Percentiles rank a stretch among this genome's conserved stretches.
These are phyloP conservation scores for Macrophomina tecta DNA, from an alignment of 2,329 filamentous ascomycete species.

Conservation along the genomic window DNA sequence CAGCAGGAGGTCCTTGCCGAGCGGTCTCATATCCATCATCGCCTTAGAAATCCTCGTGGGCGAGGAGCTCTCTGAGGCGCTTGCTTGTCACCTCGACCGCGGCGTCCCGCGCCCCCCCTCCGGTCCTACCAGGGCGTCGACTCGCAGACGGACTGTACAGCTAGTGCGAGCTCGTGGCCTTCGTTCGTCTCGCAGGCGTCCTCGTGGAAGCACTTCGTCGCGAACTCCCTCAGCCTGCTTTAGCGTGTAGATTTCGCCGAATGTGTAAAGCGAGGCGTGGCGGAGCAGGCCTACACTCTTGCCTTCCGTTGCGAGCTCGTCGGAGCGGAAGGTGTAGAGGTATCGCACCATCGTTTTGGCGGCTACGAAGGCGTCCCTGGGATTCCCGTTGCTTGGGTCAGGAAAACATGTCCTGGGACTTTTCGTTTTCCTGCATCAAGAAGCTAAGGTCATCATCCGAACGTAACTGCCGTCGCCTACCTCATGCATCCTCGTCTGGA, in stretches of 20 bases:
- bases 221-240: background rate
- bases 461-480: too few relatives aligned
- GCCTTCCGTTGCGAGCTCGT: background rate
- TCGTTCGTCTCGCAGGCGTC: too few relatives aligned
- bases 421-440: too few relatives aligned
- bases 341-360: background rate
- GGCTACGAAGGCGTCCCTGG: background rate
- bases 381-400: background rate
- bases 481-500: too few relatives aligned
- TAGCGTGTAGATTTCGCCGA: slow-evolving; percentile 6
- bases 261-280: background rate
- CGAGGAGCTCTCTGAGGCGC: background rate
- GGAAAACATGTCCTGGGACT: too few relatives aligned
- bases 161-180: background rate
- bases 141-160: background rate
- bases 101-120: background rate
- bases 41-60: background rate
- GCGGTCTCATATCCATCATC: background rate
- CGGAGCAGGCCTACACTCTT: background rate
- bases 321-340: background rate
- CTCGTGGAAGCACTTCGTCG: background rate
- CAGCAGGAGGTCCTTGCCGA: slow-evolving; percentile 2
- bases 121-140: background rate
- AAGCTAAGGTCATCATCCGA: too few relatives aligned
- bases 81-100: background rate